phyloP scores from a whole-genome alignment of 441 rosid species.

The Erodium trifolium region DNA sequence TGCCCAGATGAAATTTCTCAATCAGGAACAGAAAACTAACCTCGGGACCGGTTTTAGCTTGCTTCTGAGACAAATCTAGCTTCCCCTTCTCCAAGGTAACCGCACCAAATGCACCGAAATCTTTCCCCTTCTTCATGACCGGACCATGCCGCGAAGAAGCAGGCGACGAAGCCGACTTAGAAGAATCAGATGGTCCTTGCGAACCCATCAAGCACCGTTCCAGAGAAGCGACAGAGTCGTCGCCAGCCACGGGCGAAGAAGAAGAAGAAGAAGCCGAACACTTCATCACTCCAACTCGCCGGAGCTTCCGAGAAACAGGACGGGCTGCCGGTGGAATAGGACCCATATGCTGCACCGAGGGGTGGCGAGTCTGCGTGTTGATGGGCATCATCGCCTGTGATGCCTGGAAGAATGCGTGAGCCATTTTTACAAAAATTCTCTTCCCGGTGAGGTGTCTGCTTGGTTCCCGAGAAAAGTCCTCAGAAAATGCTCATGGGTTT shows the following conservation, averaged over 20 bases:
- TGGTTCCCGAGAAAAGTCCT: conserved; percentile 5
- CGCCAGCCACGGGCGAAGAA: conserved; percentile 1
- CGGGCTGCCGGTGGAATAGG: background rate
- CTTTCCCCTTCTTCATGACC: conserved; percentile 49
- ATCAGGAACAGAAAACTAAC: conserved; percentile 27
- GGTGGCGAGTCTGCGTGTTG: background rate
- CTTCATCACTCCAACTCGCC: background rate
- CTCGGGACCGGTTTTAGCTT: conserved; percentile 55
- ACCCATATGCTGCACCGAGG: background rate
- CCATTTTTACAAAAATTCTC: background rate
- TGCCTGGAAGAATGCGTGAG: conserved; percentile 10
- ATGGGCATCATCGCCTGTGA: conserved; percentile 7
- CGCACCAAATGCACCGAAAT: conserved; percentile 57
- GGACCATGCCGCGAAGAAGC: conserved; percentile 39
- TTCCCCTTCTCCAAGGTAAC: conserved; percentile 88
- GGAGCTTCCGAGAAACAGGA: conserved; percentile 8
- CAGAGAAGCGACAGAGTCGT: conserved; percentile 5
- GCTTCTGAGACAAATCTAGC: conserved; percentile 59
- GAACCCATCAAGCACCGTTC: background rate
- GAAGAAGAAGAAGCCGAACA: background rate
- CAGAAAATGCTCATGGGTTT: conserved; percentile 6
- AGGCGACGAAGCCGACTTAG: conserved; percentile 25
- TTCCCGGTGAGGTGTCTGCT: background rate
- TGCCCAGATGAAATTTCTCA: background rate
- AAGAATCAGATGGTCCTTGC: background rate